Conservation (phyloP, 148 eudicot species). For the Cornus florida region DNA sequence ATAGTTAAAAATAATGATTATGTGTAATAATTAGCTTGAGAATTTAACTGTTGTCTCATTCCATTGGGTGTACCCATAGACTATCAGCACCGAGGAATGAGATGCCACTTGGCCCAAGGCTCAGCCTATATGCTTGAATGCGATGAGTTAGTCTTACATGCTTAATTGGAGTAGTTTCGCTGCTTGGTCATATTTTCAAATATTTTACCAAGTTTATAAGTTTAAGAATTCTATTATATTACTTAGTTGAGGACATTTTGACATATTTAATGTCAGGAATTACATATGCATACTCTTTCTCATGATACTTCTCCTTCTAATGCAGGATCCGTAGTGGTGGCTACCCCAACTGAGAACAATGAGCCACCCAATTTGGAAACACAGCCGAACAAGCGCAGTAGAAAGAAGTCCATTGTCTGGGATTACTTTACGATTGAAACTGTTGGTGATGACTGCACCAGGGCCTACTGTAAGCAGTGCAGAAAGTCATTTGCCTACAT, state of each 20-base stretch:
- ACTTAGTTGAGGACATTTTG: background rate
- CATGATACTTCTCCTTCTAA: background rate
- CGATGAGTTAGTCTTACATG: no score
- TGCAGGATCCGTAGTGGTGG: slow-evolving; percentile 15
- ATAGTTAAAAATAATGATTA: background rate
- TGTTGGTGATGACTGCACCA: slow-evolving; percentile 41
- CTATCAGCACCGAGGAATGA: no score
- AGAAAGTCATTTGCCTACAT: slow-evolving; percentile 81
- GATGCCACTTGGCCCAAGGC: no score
- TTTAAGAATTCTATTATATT: background rate
- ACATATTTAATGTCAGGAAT: background rate
- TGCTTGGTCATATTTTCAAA: background rate
- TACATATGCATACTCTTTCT: background rate
- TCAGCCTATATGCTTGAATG: no score
- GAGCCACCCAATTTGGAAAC: slow-evolving; percentile 27
- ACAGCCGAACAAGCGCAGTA: slow-evolving; percentile 50
- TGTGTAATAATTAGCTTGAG: background rate
- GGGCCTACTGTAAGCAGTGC: slow-evolving; percentile 81
- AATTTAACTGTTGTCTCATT: background rate
- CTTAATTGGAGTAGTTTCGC: background rate
- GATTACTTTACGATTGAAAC: slow-evolving; percentile 69
- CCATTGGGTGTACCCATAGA: background rate
- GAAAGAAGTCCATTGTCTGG: slow-evolving; percentile 87
- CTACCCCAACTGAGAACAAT: slow-evolving; percentile 23
- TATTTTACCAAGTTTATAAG: background rate